Conservation (phyloP, 768 basidiomycete genomes). For the Agaricus sinodeliciosus region DNA sequence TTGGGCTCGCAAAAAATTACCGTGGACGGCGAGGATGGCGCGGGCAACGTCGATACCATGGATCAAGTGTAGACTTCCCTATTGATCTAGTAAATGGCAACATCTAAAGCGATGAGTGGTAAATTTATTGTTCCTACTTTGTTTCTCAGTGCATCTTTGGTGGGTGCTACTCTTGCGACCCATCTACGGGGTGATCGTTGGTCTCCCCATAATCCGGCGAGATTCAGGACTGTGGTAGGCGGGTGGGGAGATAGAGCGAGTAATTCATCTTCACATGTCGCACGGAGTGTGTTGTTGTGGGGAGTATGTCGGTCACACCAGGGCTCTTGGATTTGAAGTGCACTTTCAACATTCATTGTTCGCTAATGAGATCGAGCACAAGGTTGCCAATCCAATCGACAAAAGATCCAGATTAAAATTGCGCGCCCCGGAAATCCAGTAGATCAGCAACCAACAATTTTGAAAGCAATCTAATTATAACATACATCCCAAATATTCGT, state of each 20-base stretch:
- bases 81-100: neutral
- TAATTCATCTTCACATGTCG: slow-evolving; percentile 49
- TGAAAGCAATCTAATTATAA: slow-evolving; percentile 2
- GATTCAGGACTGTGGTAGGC: slow-evolving; percentile 52
- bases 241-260: slow-evolving; percentile 31
- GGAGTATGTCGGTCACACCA: slow-evolving; percentile 53
- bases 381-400: neutral
- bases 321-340: neutral
- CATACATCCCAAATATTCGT: slow-evolving; percentile 59
- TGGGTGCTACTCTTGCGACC: slow-evolving; percentile 45
- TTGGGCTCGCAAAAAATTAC: slow-evolving; percentile 31
- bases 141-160: slow-evolving; percentile 42
- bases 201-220: slow-evolving; percentile 61
- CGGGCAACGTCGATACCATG: slow-evolving; percentile 57
- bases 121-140: slow-evolving; percentile 30
- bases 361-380: neutral
- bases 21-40: slow-evolving; percentile 52
- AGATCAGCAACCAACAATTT: neutral
- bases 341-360: neutral
- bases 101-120: neutral
- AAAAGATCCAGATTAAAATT: neutral
- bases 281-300: slow-evolving; percentile 35
- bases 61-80: slow-evolving; percentile 57
- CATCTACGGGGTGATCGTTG: slow-evolving; percentile 41
- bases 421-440: neutral